phyloP scores from a whole-genome alignment of 73 alveolate genomes.

The Tetrahymena borealis region DNA sequence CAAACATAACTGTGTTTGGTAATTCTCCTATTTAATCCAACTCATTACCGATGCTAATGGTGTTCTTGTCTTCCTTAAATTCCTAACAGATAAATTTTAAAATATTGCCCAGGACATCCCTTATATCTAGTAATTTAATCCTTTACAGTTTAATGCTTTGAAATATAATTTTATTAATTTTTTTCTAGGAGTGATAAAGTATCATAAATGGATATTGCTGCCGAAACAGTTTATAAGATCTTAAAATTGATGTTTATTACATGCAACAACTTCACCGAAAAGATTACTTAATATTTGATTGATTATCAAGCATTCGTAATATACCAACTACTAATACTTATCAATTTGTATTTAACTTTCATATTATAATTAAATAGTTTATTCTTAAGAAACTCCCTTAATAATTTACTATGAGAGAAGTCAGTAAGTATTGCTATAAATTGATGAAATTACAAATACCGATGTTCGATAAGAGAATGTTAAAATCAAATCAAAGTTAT shows the following conservation, averaged over 20 bases:
- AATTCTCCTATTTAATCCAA: constrained; percentile 50
- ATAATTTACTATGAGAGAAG: constrained; percentile 5
- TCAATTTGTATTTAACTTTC: background rate
- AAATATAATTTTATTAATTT: background rate
- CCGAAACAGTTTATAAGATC: constrained; percentile 11
- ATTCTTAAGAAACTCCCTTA: constrained; percentile 12
- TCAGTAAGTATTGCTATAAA: constrained; percentile 23
- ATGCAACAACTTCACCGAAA: constrained; percentile 40
- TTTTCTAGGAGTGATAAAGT: background rate
- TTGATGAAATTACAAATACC: constrained; percentile 9
- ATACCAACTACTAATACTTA: background rate
- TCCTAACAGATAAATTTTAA: constrained; percentile 50
- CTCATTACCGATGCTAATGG: constrained; percentile 81
- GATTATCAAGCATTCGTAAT: constrained; percentile 36
- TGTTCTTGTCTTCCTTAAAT: constrained; percentile 59
- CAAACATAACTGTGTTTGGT: constrained; percentile 50
- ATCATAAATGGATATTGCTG: background rate
- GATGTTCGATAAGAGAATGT: constrained; percentile 20
- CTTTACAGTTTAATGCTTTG: background rate
- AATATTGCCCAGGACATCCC: constrained; percentile 16
- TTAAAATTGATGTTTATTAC: constrained; percentile 24
- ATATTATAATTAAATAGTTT: constrained; percentile 7
- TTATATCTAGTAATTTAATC: constrained; percentile 11
- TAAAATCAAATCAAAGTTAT: constrained; percentile 19
- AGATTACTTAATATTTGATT: constrained; percentile 8